These are phyloP conservation scores for Plasmodium fragile DNA, from an alignment of 169 alveolate genomes.

Conservation along the genomic window DNA sequence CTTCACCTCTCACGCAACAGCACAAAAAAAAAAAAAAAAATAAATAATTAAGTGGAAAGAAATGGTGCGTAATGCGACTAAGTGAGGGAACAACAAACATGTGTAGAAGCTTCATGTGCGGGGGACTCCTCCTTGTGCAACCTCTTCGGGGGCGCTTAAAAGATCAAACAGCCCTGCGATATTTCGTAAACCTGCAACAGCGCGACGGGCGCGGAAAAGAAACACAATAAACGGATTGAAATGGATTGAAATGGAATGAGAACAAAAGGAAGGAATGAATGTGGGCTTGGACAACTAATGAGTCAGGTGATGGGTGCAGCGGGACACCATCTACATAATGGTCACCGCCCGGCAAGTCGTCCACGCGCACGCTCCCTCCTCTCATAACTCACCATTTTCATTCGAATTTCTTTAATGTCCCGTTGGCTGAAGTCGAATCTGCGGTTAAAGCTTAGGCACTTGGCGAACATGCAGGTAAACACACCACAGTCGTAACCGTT, in stretches of 20 bases:
- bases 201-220: background rate
- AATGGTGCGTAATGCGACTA: background rate
- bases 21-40: background rate
- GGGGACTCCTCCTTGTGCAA: background rate
- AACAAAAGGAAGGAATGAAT: background rate
- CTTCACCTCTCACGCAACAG: background rate
- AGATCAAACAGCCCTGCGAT: constrained; percentile 40
- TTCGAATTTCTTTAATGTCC: constrained; percentile 79
- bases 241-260: background rate
- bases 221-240: background rate
- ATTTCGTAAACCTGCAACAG: constrained; percentile 51
- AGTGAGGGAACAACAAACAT: background rate
- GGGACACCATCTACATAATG: background rate
- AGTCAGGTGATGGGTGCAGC: background rate
- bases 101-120: background rate
- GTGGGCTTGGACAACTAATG: background rate
- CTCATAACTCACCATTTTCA: constrained; percentile 81
- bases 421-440: constrained; percentile 87
- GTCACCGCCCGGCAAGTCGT: background rate
- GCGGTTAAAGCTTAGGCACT: constrained; percentile 86
- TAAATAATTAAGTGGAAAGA: background rate
- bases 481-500: constrained; percentile 93
- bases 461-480: constrained; percentile 91
- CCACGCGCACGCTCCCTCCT: background rate
- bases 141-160: background rate